phyloP scores from a whole-genome alignment of 495 filamentous ascomycete genomes.

The Darksidea phi region DNA sequence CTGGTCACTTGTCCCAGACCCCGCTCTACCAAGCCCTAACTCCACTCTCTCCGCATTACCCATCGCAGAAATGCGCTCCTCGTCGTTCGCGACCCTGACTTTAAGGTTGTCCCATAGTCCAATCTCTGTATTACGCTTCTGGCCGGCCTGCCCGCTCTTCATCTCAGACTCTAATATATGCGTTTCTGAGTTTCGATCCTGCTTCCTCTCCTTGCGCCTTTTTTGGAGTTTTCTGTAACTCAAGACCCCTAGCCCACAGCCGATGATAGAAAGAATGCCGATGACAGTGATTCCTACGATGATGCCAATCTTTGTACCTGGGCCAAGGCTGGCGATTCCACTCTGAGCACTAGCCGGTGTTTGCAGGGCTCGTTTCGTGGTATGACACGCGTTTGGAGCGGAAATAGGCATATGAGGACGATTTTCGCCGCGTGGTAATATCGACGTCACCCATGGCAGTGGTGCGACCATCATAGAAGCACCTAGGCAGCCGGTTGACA shows the following conservation, averaged over 20 bases:
- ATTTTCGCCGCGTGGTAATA: no score
- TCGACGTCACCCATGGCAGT: no score
- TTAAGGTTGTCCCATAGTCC: conserved; percentile 12
- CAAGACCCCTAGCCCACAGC: background rate
- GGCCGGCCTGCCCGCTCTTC: conserved; percentile 1
- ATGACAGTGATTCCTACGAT: conserved; percentile 16
- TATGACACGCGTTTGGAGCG: no score
- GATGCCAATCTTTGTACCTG: conserved; percentile 20
- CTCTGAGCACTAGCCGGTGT: background rate
- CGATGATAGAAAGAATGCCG: conserved; percentile 12
- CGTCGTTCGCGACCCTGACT: background rate
- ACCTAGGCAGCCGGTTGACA: no score
- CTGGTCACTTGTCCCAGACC: no score
- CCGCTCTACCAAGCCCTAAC: background rate
- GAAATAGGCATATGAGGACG: no score
- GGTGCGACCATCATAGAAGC: no score
- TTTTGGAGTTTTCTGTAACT: background rate
- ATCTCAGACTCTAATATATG: conserved; percentile 9
- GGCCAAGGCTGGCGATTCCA: background rate
- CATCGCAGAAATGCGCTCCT: background rate
- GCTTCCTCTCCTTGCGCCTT: background rate
- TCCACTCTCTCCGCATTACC: no score
- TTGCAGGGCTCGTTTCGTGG: no score
- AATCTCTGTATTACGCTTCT: background rate
- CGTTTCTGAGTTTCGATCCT: background rate